A percentile compares a stretch with the other conserved stretches of the same genome.
phyloP scores from a whole-genome alignment of 768 basidiomycete species.

The Multifurca ochricompacta region DNA sequence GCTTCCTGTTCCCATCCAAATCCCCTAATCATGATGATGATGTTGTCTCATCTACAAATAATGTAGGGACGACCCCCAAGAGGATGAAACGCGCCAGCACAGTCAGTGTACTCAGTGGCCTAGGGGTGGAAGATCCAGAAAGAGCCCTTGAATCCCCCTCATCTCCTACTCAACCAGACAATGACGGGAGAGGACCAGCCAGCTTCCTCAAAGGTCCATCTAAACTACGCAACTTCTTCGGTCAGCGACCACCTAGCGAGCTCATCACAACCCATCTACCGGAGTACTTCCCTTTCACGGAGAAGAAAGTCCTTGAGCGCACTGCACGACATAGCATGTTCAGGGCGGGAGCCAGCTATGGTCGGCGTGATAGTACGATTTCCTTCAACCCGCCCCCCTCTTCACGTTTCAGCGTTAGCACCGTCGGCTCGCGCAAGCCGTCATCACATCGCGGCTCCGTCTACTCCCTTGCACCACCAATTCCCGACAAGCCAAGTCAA shows the following conservation, averaged over 20 bases:
- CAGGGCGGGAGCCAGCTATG: constrained; percentile 40
- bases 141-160: constrained; percentile 50
- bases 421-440: constrained; percentile 37
- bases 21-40: constrained; percentile 33
- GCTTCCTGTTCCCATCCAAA: constrained; percentile 23
- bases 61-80: constrained; percentile 26
- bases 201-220: constrained; percentile 40
- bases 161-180: constrained; percentile 37
- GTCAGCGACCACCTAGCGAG: constrained; percentile 95
- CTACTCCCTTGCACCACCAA: constrained; percentile 35
- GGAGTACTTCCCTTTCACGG: constrained; percentile 92
- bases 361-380: constrained; percentile 41
- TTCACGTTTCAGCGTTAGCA: constrained; percentile 59
- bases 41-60: constrained; percentile 21
- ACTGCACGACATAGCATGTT: constrained; percentile 89
- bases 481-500: constrained; percentile 22
- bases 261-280: constrained; percentile 91
- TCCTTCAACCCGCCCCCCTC: constrained; percentile 40
- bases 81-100: constrained; percentile 89
- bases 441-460: constrained; percentile 38
- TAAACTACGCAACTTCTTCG: constrained; percentile 92
- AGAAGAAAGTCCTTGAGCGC: constrained; percentile 84
- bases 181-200: constrained; percentile 28
- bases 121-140: constrained; percentile 81
- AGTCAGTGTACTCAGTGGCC: constrained; percentile 86